phyloP scores from a whole-genome alignment of 1,284 basidiomycete species.

The Ustilago sp. region DNA sequence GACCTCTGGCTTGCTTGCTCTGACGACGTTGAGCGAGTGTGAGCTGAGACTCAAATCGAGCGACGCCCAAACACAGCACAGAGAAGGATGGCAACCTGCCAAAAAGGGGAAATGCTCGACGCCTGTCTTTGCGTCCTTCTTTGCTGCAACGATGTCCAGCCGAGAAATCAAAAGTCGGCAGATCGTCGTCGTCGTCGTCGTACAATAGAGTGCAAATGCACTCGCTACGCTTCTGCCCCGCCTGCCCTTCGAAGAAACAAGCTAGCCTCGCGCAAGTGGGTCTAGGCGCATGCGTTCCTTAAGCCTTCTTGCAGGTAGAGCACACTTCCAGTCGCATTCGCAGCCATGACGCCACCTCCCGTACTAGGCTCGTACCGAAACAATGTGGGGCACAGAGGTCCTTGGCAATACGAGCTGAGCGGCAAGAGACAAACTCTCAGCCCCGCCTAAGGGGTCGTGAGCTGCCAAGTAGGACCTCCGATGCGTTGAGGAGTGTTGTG shows the following conservation, averaged over 20 bases:
- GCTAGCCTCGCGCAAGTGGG: neutral
- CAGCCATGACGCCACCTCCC: neutral
- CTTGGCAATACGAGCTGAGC: neutral
- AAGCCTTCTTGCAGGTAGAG: neutral
- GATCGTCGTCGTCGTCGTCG: neutral
- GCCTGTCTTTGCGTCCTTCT: neutral
- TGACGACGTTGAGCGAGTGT: neutral
- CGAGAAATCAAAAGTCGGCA: conserved; percentile 5
- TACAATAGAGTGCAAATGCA: neutral
- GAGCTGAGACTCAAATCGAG: conserved; percentile 11
- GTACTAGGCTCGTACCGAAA: neutral
- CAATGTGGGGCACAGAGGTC: neutral
- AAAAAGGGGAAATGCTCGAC: conserved; percentile 3
- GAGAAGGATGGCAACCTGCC: neutral
- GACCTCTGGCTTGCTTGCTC: neutral
- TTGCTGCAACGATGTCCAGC: conserved; percentile 3
- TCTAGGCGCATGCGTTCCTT: neutral
- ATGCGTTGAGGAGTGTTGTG: neutral
- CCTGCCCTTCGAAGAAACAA: neutral
- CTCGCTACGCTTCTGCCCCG: conserved; percentile 2
- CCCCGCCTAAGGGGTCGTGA: conserved; percentile 3
- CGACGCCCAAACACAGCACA: conserved; percentile 3
- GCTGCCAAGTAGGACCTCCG: conserved; percentile 1
- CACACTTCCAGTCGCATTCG: neutral
- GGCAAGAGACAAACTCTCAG: neutral